These are phyloP conservation scores for Exserohilum rostratum DNA, from an alignment of 2,329 filamentous ascomycete genomes.

Conservation along the genomic window DNA sequence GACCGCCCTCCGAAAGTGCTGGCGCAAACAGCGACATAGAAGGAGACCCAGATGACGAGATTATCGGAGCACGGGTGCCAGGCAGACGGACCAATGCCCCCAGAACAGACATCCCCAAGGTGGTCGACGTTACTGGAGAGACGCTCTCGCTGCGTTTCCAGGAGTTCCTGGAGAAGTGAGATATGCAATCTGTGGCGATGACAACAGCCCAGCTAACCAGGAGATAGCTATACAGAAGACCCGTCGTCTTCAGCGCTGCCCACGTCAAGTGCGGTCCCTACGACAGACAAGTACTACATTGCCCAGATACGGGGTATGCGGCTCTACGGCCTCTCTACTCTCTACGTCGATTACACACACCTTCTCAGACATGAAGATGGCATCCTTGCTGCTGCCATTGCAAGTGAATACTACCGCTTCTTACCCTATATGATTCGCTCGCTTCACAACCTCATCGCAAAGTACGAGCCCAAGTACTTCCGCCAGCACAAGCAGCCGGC, in stretches of 20 bases:
- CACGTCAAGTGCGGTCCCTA: conserved; percentile 68
- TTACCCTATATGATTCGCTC: conserved; percentile 87
- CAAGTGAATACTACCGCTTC: conserved; percentile 92
- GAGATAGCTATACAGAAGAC: conserved; percentile 68
- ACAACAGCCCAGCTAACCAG: conserved; percentile 15
- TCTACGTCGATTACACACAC: conserved; percentile 88
- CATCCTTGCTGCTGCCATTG: conserved; percentile 82
- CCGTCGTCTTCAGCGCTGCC: conserved; percentile 67
- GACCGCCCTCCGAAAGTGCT: conserved; percentile 58
- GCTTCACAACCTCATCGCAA: conserved; percentile 90
- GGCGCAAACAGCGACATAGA: conserved; percentile 62
- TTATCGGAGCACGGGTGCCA: conserved; percentile 59
- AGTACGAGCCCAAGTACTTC: conserved; percentile 94
- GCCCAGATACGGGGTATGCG: conserved; percentile 81
- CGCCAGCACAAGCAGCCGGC: conserved; percentile 85
- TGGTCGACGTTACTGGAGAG: conserved; percentile 77
- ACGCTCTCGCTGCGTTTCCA: conserved; percentile 79
- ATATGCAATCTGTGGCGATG: background rate
- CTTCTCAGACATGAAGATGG: conserved; percentile 77
- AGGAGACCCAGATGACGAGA: conserved; percentile 66
- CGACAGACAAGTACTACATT: conserved; percentile 82
- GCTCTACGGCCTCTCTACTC: conserved; percentile 76
- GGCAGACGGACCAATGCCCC: conserved; percentile 50
- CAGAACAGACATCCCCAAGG: conserved; percentile 67
- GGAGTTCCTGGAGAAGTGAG: conserved; percentile 77